Evolutionary conservation across 2,329 filamentous ascomycete species (phyloP).

Genomic region (Monilinia fructicola): DNA sequence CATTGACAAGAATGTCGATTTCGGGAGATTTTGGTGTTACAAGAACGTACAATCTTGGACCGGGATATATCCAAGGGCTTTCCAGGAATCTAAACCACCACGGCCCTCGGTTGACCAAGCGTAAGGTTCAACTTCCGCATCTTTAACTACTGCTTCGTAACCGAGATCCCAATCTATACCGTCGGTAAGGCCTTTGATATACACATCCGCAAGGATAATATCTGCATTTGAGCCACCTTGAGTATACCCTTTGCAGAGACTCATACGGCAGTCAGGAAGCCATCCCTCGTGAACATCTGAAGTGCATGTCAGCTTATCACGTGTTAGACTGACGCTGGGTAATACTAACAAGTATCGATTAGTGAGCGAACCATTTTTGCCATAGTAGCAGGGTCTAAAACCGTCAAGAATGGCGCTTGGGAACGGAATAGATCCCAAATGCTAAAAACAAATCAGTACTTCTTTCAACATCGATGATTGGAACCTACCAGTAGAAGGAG

Average conservation of each 20-base stretch:
- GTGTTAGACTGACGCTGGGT: neutral
- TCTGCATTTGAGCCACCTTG: slow-evolving; percentile 77
- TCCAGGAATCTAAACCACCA: slow-evolving; percentile 72
- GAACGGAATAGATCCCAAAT: slow-evolving; percentile 72
- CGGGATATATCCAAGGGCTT: slow-evolving; percentile 68
- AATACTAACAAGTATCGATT: slow-evolving; percentile 64
- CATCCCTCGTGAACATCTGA: slow-evolving; percentile 50
- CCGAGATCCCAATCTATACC: slow-evolving; percentile 69
- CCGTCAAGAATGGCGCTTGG: slow-evolving; percentile 66
- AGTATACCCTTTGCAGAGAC: slow-evolving; percentile 70
- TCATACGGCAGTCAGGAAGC: slow-evolving; percentile 53
- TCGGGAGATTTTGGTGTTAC: neutral
- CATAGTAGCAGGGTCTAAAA: slow-evolving; percentile 64
- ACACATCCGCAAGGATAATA: slow-evolving; percentile 66
- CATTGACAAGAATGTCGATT: neutral
- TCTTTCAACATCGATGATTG: neutral
- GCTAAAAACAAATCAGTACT: slow-evolving; percentile 34
- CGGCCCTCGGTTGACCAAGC: slow-evolving; percentile 71
- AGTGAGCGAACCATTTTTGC: slow-evolving; percentile 67
- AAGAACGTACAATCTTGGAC: slow-evolving; percentile 53
- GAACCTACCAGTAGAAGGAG: slow-evolving; percentile 58
- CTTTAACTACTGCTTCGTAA: slow-evolving; percentile 69
- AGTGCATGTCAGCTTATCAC: neutral
- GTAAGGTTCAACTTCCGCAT: slow-evolving; percentile 51
- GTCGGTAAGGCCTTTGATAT: slow-evolving; percentile 61